Percentiles rank a stretch among this genome's conserved stretches.
Conservation (phyloP, 2,329 filamentous ascomycete genomes). For the Diplocarpon rosae region DNA sequence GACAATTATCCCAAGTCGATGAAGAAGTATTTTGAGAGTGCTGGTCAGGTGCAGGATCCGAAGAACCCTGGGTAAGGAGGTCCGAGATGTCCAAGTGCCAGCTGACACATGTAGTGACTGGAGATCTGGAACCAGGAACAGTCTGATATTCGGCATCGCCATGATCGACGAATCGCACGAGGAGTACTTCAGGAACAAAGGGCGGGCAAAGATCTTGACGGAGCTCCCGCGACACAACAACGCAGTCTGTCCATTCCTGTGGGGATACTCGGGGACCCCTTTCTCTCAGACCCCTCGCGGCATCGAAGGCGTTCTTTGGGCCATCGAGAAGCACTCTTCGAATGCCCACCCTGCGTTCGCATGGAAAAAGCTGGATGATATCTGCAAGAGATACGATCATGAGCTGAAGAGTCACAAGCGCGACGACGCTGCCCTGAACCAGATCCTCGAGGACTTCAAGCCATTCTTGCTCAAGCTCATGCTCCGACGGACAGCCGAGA, state of each 20-base stretch:
- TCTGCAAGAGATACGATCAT: conserved; percentile 12
- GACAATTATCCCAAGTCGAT: conserved; percentile 6
- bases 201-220: conserved; percentile 7
- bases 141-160: conserved; percentile 16
- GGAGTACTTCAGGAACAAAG: conserved; percentile 6
- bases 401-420: neutral
- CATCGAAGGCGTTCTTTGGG: conserved; percentile 13
- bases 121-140: conserved; percentile 3
- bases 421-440: neutral
- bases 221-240: conserved; percentile 5
- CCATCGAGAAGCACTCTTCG: conserved; percentile 11
- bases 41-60: neutral
- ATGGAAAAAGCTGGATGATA: conserved; percentile 4
- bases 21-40: conserved; percentile 7
- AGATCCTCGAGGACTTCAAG: conserved; percentile 1
- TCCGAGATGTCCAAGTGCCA: neutral
- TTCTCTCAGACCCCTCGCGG: conserved; percentile 9
- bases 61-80: neutral
- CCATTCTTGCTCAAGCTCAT: conserved; percentile 13
- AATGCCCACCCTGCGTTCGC: neutral
- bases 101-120: conserved; percentile 2
- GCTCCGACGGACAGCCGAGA: conserved; percentile 13
- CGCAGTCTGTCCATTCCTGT: conserved; percentile 10
- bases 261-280: conserved; percentile 19
- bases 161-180: conserved; percentile 20